These are phyloP conservation scores for Pythium oligandrum DNA, from an alignment of 352 stramenopile genomes.

Conservation along the genomic window DNA sequence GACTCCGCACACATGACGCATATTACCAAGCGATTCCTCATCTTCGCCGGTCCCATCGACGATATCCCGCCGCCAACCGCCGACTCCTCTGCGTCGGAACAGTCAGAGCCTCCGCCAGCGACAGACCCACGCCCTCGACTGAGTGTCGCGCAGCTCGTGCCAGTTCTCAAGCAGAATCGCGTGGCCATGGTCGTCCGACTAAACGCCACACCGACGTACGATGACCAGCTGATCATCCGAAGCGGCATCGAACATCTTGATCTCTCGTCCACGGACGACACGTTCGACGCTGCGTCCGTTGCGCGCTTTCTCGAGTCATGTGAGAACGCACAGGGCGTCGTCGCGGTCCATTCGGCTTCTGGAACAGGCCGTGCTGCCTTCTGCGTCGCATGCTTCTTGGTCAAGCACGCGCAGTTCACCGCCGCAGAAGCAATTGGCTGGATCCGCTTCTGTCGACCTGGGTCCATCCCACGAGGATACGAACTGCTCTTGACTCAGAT, in stretches of 20 bases:
- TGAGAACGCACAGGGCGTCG: slow-evolving; percentile 58
- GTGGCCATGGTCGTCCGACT: slow-evolving; percentile 91
- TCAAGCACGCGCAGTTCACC: slow-evolving; percentile 97
- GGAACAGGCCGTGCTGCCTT: slow-evolving; percentile 89
- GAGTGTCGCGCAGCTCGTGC: slow-evolving; percentile 10
- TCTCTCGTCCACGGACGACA: slow-evolving; percentile 62
- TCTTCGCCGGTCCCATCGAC: slow-evolving; percentile 17
- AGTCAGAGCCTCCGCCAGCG: too few species aligned
- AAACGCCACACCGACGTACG: slow-evolving; percentile 89
- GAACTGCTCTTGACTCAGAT: slow-evolving; percentile 90
- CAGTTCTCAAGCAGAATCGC: slow-evolving; percentile 40
- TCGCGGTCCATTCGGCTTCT: slow-evolving; percentile 82
- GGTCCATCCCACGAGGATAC: slow-evolving; percentile 77
- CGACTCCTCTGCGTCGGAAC: too few species aligned
- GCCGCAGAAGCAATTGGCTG: slow-evolving; percentile 93
- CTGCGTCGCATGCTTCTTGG: slow-evolving; percentile 96
- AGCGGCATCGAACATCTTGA: slow-evolving; percentile 89
- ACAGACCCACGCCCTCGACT: background rate
- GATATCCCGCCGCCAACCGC: background rate
- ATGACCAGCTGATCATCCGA: slow-evolving; percentile 76
- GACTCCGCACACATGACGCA: background rate
- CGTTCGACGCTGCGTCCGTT: slow-evolving; percentile 62
- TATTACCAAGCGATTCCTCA: slow-evolving; percentile 22
- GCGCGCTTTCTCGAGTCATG: slow-evolving; percentile 83
- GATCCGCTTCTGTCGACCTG: slow-evolving; percentile 92